Conservation (phyloP, 768 basidiomycete species). For the Russula lepida region DNA sequence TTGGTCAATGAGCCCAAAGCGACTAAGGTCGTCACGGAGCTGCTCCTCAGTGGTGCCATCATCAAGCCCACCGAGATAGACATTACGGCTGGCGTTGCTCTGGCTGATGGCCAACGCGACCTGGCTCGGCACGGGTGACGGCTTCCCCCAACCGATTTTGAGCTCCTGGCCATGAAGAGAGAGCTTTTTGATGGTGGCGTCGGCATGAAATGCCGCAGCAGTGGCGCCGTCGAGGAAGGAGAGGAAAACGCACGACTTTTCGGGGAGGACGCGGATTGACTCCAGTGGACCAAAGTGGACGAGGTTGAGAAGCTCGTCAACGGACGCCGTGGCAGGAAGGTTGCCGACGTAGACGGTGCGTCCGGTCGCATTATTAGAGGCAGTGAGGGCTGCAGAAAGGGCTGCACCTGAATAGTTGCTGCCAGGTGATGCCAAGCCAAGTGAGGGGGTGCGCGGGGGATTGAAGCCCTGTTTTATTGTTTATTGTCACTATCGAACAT, state of each 20-base stretch:
- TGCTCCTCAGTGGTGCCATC: conserved; percentile 86
- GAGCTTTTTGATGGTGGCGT: conserved; percentile 91
- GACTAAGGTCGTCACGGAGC: conserved; percentile 81
- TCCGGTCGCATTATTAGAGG: conserved; percentile 50
- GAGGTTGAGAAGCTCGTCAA: conserved; percentile 95
- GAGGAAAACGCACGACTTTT: conserved; percentile 96
- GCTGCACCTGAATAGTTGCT: conserved; percentile 77
- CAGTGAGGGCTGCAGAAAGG: conserved; percentile 60
- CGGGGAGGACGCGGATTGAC: conserved; percentile 86
- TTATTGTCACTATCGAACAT: neutral
- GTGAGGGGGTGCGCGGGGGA: conserved; percentile 56
- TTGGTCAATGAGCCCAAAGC: conserved; percentile 95
- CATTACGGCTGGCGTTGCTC: conserved; percentile 90
- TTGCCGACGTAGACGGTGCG: conserved; percentile 98
- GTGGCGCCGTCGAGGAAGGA: conserved; percentile 93
- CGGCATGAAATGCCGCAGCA: conserved; percentile 94
- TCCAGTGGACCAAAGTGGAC: conserved; percentile 98
- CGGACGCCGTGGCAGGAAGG: conserved; percentile 88
- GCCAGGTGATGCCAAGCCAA: conserved; percentile 59
- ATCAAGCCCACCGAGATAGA: conserved; percentile 91
- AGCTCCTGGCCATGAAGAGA: conserved; percentile 91
- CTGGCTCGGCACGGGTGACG: conserved; percentile 76
- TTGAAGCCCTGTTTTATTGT: conserved; percentile 33
- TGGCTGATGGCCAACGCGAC: conserved; percentile 85
- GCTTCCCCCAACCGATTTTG: conserved; percentile 98